These are phyloP conservation scores for Pichia californica DNA, from an alignment of 805 yeast species.

Conservation along the genomic window DNA sequence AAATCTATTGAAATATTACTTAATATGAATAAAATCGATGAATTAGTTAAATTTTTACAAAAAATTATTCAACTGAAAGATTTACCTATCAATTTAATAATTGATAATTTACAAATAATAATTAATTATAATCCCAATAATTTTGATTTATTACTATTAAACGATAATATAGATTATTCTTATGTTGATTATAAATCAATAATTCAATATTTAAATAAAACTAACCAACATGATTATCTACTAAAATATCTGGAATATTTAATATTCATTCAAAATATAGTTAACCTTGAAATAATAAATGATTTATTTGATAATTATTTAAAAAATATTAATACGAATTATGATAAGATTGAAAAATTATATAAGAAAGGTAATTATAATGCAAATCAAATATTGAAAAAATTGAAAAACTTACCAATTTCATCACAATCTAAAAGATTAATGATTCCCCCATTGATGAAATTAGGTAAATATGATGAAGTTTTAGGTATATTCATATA, in stretches of 20 bases:
- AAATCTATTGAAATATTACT: constrained; percentile 60
- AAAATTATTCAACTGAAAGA: constrained; percentile 35
- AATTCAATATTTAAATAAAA: constrained; percentile 40
- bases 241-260: constrained; percentile 48
- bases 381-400: constrained; percentile 29
- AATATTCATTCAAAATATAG: constrained; percentile 34
- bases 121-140: constrained; percentile 32
- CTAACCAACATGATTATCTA: constrained; percentile 23
- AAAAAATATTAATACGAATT: constrained; percentile 17
- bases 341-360: constrained; percentile 31
- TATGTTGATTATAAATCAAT: constrained; percentile 31
- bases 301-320: constrained; percentile 42
- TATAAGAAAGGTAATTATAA: constrained; percentile 32
- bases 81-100: constrained; percentile 44
- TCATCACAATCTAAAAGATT: constrained; percentile 31
- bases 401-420: constrained; percentile 15
- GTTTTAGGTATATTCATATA: constrained; percentile 57
- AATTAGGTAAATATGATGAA: constrained; percentile 53
- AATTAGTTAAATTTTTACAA: constrained; percentile 39
- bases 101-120: constrained; percentile 51
- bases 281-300: constrained; percentile 35
- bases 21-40: constrained; percentile 18
- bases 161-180: constrained; percentile 48
- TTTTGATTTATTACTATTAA: constrained; percentile 53
- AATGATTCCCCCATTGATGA: constrained; percentile 51